Conservation (phyloP, 192 early-diverging fungal species). For the Irineochytrium annulatum region DNA sequence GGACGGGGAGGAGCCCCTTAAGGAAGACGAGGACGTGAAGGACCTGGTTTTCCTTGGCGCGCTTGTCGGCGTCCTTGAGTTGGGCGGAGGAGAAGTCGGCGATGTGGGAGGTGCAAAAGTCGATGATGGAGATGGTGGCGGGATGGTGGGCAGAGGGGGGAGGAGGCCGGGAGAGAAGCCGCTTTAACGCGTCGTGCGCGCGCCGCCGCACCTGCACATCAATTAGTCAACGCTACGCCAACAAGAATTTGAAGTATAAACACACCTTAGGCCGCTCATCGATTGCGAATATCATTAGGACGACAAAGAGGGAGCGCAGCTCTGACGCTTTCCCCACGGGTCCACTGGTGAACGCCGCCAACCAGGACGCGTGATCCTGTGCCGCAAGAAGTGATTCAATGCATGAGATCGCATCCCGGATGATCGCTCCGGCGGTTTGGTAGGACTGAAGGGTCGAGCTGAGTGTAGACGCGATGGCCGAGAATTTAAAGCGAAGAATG, state of each 20-base stretch:
- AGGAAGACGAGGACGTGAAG: slow-evolving; percentile 70
- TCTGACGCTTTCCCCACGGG: no score
- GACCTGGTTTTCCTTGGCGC: no score
- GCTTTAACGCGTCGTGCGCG: slow-evolving; percentile 77
- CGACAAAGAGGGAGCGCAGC: no score
- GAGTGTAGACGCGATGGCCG: slow-evolving; percentile 32
- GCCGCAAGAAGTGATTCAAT: slow-evolving; percentile 72
- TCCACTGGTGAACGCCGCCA: no score
- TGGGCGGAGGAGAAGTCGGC: no score
- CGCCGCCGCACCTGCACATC: no score
- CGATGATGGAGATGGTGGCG: slow-evolving; percentile 55
- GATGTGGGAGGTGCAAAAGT: slow-evolving; percentile 60
- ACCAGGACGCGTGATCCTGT: slow-evolving; percentile 76
- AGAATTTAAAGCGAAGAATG: slow-evolving; percentile 43
- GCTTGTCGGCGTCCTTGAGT: no score
- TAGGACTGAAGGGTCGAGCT: slow-evolving; percentile 61
- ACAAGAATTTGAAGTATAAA: no score
- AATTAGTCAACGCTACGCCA: no score
- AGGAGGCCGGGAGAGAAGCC: slow-evolving; percentile 68
- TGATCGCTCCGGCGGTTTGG: slow-evolving; percentile 19
- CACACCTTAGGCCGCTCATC: slow-evolving; percentile 86
- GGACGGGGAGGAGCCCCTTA: slow-evolving; percentile 45
- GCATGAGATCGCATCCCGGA: slow-evolving; percentile 53
- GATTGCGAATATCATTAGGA: slow-evolving; percentile 69
- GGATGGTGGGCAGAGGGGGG: slow-evolving; percentile 71